Conservation (phyloP, 495 filamentous ascomycete genomes). For the Trichoderma erinaceum region DNA sequence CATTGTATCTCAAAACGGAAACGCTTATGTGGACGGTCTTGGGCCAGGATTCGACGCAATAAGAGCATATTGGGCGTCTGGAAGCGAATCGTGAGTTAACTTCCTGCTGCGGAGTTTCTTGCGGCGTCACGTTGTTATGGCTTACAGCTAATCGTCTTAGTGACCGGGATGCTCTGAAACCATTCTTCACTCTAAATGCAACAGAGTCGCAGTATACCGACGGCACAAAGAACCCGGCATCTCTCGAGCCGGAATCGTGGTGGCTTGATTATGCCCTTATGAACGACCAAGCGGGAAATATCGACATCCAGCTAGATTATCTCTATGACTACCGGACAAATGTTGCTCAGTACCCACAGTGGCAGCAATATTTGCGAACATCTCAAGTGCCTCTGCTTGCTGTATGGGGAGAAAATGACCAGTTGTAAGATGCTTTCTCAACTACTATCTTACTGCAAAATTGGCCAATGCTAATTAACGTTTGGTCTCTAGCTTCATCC, state of each 20-base stretch:
- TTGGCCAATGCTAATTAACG: too few species aligned
- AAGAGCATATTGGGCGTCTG: constrained; percentile 41
- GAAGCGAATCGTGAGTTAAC: constrained; percentile 21
- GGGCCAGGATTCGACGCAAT: constrained; percentile 34
- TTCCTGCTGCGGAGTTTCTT: background rate
- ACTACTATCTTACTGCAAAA: too few species aligned
- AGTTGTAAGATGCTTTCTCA: too few species aligned
- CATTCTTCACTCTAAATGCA: constrained; percentile 38
- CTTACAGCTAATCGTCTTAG: background rate
- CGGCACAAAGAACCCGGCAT: constrained; percentile 33
- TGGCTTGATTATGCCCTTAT: constrained; percentile 47
- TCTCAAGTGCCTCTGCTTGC: constrained; percentile 52
- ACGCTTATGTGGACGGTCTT: constrained; percentile 56
- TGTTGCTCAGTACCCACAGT: constrained; percentile 48
- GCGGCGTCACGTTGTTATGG: background rate
- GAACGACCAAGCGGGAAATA: constrained; percentile 42
- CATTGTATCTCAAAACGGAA: constrained; percentile 58
- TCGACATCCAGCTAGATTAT: constrained; percentile 52
- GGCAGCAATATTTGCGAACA: constrained; percentile 51
- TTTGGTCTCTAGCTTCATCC: constrained; percentile 35
- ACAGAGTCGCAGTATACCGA: constrained; percentile 51
- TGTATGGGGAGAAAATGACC: constrained; percentile 58
- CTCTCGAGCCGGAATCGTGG: constrained; percentile 47
- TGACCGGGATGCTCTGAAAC: constrained; percentile 35
- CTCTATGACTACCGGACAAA: constrained; percentile 54